Evolutionary conservation across 805 yeast genomes (phyloP), one percentile per base, ranked within the genome.

Genomic region (Wickerhamomyces bisporus): DNA sequence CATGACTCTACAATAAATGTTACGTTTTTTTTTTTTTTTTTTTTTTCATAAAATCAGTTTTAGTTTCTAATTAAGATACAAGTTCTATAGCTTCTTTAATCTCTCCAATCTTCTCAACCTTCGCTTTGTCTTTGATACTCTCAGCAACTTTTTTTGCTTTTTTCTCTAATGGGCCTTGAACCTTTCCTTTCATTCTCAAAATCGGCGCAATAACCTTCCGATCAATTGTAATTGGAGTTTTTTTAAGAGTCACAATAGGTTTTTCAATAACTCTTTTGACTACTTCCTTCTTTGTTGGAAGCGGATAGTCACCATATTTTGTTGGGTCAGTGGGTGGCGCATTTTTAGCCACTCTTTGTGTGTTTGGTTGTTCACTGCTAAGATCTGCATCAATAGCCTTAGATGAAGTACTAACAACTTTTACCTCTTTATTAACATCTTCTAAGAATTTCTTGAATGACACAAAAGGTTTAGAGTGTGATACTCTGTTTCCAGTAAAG

Each of bases 241-340:
- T 21, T 21, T 21, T 21, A 7, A 21, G 10, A 7, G 24, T 21
- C 10, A 21, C 24, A 10, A 21, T 29, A 3, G 44, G 43, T 21
- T 28, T 27, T 21, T 17, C 38, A 5, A 30, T 30, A 4, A 31
- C 30, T 14, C 29, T 18, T 24, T 35, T 23, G 24, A 30, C 13
- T 6, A 25, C 11, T 26, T 41, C 35, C 17, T 44, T 40, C 36
- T 44, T 43, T 0, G 35, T 31, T 7, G 24, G 24, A 7, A 21
- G 10, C 10, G 24, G 24, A 21, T 21, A 21, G 24, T 7, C 24
- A 21, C 24, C 17, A 23, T 14, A 14, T 34, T 32, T 40, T 5
- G 35, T 26, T 6, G 57, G 55, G 19, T 38, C 33, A 8, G 41
- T 34, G 6, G 57, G 57, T 12, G 53, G 57, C 10, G 54, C 39